These are phyloP conservation scores for Claviceps maximensis DNA, from an alignment of 2,329 filamentous ascomycete species.

Conservation along the genomic window DNA sequence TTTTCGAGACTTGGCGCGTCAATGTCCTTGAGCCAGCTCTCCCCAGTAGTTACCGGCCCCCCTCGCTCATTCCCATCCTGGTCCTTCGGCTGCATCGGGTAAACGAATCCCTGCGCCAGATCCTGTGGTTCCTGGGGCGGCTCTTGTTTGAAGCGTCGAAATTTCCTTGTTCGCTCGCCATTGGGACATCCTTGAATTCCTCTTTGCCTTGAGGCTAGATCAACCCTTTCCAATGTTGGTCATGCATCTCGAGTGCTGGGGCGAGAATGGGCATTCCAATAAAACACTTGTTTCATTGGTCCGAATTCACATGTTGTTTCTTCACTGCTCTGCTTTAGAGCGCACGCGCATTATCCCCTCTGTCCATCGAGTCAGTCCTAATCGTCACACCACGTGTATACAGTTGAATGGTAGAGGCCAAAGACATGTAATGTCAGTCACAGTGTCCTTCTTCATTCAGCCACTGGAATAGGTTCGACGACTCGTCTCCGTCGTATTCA, in stretches of 20 bases:
- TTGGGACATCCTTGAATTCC: not conserved
- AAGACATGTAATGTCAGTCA: not conserved
- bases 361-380: not conserved
- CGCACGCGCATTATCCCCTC: not conserved
- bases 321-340: not conserved
- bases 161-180: not conserved
- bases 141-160: not conserved
- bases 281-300: not conserved
- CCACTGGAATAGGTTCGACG: conserved; percentile 3
- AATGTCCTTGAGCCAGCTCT: not conserved
- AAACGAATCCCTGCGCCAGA: not conserved
- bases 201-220: not conserved
- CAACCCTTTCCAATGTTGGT: not conserved
- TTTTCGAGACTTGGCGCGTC: not conserved
- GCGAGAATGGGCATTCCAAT: not conserved
- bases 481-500: not conserved
- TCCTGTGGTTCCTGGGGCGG: not conserved
- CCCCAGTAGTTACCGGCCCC: not conserved
- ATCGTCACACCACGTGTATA: not conserved
- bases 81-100: not conserved
- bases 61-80: not conserved
- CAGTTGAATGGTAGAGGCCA: not conserved
- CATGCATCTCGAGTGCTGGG: not conserved
- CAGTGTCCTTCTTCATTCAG: not conserved
- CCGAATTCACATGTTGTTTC: not conserved